Percentiles rank a stretch among this genome's conserved stretches.
Conservation (phyloP, 441 rosid genomes). For the Populus trichocarpa region DNA sequence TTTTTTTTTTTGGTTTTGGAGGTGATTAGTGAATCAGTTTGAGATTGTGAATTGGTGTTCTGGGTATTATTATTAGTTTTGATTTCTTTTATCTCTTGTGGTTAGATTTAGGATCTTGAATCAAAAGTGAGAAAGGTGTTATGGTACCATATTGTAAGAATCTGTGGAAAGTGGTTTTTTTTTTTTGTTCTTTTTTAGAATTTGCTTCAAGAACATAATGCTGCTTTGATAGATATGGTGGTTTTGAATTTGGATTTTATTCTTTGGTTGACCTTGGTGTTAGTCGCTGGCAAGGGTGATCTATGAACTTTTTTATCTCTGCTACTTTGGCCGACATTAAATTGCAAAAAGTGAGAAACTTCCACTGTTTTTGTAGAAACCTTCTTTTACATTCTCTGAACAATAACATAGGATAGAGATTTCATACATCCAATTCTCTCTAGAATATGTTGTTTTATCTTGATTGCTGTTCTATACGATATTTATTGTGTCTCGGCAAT, state of each 20-base stretch:
- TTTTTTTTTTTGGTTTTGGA: not conserved
- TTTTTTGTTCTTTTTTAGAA: constrained; percentile 2
- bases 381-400: not conserved
- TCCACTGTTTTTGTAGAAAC: not conserved
- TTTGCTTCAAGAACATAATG: constrained; percentile 9
- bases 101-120: constrained; percentile 25
- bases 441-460: constrained; percentile 6
- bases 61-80: not conserved
- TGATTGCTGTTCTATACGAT: constrained; percentile 9
- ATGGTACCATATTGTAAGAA: constrained; percentile 25
- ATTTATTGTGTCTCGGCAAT: constrained; percentile 4
- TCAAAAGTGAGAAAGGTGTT: constrained; percentile 32
- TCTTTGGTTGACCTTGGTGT: constrained; percentile 22
- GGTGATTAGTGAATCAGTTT: not conserved
- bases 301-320: constrained; percentile 4
- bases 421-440: not conserved
- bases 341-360: not conserved
- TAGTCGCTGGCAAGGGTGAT: constrained; percentile 13
- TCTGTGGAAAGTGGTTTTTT: constrained; percentile 29
- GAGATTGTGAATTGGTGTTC: not conserved
- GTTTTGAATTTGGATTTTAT: constrained; percentile 27
- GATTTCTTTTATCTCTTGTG: constrained; percentile 1
- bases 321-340: constrained; percentile 9
- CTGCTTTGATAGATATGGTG: constrained; percentile 17
- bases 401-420: not conserved